Base-by-base conservation (phyloP, 371 early-diverging fungal genomes). In the Coemansia sp. region DNA sequence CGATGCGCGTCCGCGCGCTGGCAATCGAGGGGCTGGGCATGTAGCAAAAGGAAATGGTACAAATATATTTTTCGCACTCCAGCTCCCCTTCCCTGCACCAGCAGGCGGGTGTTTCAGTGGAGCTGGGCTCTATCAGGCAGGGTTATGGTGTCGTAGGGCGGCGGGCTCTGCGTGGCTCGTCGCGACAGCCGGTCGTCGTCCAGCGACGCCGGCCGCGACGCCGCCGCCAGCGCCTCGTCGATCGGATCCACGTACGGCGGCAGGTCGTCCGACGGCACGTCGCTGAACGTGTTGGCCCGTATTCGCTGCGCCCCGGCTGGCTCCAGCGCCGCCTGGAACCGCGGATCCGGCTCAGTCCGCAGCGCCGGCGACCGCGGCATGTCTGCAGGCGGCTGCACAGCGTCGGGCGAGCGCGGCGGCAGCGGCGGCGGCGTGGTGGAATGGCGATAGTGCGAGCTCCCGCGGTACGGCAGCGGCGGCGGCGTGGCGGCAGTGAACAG, bases 211-310 rank as follows among this genome's bases (percentile, higher is more conserved):
- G 55, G 46, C 31, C 43, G 48, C 0, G 40, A 11, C 2, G 42
- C 10, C 6, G 18, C 10, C 5, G 62, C 42, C 62, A 70, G 61
- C 29, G 75, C 75, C 43, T 75, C 75, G 14, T 69, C 66, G 14
- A 75, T 69, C 2, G 75, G 75, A 43, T 75, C 75, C 32, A 75
- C 31, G 46, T 75, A 75, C 9, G 75, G 75, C 33, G 75, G 75
- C 46, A 70, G 46, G n/a, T 69, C 71, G 47, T 75, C 75, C 8
- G 54, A 54, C 5, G 75, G 57, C 18, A 66, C 42, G 36, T 75
- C 71, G 60, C 71, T 55, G 36, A 66, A 69, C 16, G 71, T 66
- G 29, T 43, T 49, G 7, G 66, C 58, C 18, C 61, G 64, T 24
- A 53, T 53, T 38, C 67, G 62, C 42, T 36, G 48, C 12, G 83